Conservation (phyloP, 306 rosid genomes). For the Rosa rugosa region DNA sequence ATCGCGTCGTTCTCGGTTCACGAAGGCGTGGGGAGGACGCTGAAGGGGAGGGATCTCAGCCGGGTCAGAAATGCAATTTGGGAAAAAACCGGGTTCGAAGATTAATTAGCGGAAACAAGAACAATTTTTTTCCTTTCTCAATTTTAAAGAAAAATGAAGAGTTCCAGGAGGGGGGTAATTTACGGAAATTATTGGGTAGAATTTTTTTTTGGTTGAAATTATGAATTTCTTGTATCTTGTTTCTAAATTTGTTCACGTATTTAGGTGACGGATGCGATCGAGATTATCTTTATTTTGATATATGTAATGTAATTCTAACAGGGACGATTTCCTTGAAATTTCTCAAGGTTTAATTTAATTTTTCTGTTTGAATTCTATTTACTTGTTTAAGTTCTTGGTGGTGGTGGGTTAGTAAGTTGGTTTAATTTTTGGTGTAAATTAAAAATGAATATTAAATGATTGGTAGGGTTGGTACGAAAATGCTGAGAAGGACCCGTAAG, state of each 20-base stretch:
- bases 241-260: conserved; percentile 1
- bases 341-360: background rate
- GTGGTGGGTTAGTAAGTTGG: background rate
- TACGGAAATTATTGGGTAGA: conserved; percentile 31
- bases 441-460: conserved; percentile 36
- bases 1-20: conserved; percentile 83
- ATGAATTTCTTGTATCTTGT: background rate
- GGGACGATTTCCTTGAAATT: conserved; percentile 22
- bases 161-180: conserved; percentile 8
- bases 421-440: background rate
- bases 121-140: background rate
- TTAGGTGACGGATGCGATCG: conserved; percentile 1
- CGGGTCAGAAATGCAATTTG: conserved; percentile 80
- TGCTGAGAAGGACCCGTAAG: conserved; percentile 19
- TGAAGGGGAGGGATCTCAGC: conserved; percentile 92
- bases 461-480: conserved; percentile 34
- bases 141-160: background rate
- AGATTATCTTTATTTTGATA: conserved; percentile 6
- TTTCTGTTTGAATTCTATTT: background rate
- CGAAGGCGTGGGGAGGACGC: conserved; percentile 87
- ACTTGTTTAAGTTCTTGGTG: too few species aligned
- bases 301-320: conserved; percentile 23
- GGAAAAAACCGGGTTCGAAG: conserved; percentile 88
- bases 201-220: background rate
- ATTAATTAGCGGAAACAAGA: conserved; percentile 18